phyloP scores from a whole-genome alignment of 2,329 filamentous ascomycete species.

The Didymella sp. region DNA sequence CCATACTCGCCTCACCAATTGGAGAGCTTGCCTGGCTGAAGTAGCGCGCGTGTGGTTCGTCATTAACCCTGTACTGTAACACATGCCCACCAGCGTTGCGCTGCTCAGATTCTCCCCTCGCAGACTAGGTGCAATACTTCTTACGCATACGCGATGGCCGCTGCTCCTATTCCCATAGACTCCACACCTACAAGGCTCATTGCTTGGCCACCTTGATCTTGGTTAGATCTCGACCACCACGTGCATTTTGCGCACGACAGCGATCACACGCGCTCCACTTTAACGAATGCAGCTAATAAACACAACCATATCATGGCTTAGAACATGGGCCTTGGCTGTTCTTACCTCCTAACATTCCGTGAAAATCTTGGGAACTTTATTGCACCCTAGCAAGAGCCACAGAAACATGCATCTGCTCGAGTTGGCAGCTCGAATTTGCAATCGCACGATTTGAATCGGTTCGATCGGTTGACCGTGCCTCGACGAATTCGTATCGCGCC shows the following conservation, averaged over 20 bases:
- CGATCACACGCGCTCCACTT: background rate
- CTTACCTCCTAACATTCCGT: background rate
- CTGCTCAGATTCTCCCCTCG: background rate
- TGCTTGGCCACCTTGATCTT: conserved; percentile 3
- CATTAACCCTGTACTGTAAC: background rate
- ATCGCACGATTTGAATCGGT: background rate
- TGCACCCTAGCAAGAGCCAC: background rate
- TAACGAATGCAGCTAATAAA: background rate
- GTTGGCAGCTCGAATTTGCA: background rate
- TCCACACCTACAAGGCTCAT: background rate
- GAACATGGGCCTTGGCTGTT: background rate
- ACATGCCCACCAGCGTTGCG: background rate
- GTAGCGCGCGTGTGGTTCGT: background rate
- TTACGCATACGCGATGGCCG: background rate
- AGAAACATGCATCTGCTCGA: background rate
- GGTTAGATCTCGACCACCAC: conserved; percentile 1
- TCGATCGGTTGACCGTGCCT: background rate
- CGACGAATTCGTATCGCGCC: background rate
- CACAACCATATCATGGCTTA: background rate
- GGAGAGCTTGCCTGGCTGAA: conserved; percentile 3
- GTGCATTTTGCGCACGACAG: conserved; percentile 3
- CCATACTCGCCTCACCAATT: background rate
- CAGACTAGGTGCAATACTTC: background rate
- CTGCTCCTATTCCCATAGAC: background rate
- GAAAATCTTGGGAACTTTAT: background rate